Base-by-base conservation (phyloP, 805 yeast genomes). In the Starmera quercuum region DNA sequence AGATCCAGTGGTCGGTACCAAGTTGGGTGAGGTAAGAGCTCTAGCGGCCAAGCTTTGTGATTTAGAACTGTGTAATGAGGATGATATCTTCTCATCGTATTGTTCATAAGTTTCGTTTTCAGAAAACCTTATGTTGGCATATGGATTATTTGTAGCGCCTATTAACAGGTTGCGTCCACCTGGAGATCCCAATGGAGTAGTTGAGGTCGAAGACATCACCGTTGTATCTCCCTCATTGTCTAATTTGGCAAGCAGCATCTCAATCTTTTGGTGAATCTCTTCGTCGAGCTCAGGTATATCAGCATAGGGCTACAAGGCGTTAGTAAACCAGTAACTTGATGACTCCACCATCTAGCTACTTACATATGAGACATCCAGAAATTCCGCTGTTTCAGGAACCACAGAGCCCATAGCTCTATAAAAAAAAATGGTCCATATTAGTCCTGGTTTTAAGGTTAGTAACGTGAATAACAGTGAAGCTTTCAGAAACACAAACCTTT, bases 391-490 rank as follows among this genome's bases (percentile, higher is more conserved):
- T 12, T 59, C 53, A 2, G 88, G 86, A 2, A 58, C 53, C 13
- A 80, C 61, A 1, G 78, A 67, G 1, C 88, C 90, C 49, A 83
- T 75, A 19, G 80, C 58, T 29, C 94, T 59, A 35, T 76, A 73
- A 53, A 83, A 83, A 51, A 83, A 71, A 14, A 83, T 73, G 2
- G 83, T 62, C 63, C 83, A 76, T 35, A 83, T 52, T 19, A 80
- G 56, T 2, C 82, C 84, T 64, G 23, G 13, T 10, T 18, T 10
- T 19, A 13, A 6, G 41, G 20, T 31, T 20, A 35, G 29, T 22
- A 15, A 39, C 38, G 45, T n/a, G 14, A 5, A 19, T 22, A 29
- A 29, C 18, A 16, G 12, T 19, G 9, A 11, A 13, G 7, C 13
- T 17, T 15, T 11, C 10, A 27, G 12, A 24, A 7, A 21, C 8